phyloP scores from a whole-genome alignment of 176 grass and related monocot genomes.

The Oryza brachyantha region DNA sequence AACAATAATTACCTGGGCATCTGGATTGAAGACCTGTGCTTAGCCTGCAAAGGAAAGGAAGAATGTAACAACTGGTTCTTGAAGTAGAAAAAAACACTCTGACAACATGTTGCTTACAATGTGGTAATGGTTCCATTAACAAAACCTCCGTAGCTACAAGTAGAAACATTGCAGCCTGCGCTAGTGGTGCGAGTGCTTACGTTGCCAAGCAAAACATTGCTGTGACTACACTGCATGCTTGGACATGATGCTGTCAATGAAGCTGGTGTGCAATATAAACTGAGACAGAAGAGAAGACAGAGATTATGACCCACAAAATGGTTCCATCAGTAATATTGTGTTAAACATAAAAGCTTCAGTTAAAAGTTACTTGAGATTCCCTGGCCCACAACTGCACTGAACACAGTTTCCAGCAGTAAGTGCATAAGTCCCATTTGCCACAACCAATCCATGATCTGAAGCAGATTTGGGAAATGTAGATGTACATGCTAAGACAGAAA shows the following conservation, averaged over 20 bases:
- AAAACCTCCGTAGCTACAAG: conserved; percentile 82
- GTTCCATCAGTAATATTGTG: not conserved
- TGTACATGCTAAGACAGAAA: conserved; percentile 58
- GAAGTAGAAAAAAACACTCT: not conserved
- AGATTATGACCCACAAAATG: not conserved
- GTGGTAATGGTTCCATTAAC: conserved; percentile 76
- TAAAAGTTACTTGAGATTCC: conserved; percentile 70
- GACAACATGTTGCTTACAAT: conserved; percentile 42
- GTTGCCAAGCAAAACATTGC: conserved; percentile 84
- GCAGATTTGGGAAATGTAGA: conserved; percentile 68
- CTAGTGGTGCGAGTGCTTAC: conserved; percentile 44
- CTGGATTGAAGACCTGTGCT: conserved; percentile 54
- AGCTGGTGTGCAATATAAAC: conserved; percentile 87
- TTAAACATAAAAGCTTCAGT: not conserved
- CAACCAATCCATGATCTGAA: conserved; percentile 78
- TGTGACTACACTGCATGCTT: conserved; percentile 83
- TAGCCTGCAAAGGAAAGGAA: conserved; percentile 44
- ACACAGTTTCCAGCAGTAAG: conserved; percentile 80
- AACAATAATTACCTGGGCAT: conserved; percentile 75
- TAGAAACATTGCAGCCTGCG: conserved; percentile 86
- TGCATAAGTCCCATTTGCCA: conserved; percentile 79
- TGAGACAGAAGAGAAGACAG: conserved; percentile 11
- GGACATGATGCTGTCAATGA: conserved; percentile 67
- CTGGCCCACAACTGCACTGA: conserved; percentile 86
- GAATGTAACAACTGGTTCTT: not conserved